These are phyloP conservation scores for Podospora conica DNA, from an alignment of 495 filamentous ascomycete genomes.

Conservation along the genomic window DNA sequence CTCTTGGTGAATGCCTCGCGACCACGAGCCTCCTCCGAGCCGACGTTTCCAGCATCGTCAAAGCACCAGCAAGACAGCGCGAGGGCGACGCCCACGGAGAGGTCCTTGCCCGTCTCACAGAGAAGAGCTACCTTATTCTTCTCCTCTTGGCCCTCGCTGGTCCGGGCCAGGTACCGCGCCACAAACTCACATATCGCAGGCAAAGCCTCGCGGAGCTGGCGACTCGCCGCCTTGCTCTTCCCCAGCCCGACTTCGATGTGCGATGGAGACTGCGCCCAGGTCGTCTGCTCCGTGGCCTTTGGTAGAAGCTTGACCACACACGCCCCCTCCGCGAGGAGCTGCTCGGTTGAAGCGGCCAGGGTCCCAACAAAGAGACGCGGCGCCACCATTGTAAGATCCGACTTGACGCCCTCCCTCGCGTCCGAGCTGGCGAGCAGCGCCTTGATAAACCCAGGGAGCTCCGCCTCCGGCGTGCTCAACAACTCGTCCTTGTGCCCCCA, in stretches of 20 bases:
- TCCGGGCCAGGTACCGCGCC: conserved; percentile 17
- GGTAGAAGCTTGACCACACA: conserved; percentile 30
- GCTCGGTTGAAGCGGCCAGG: conserved; percentile 17
- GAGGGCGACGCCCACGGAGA: conserved; percentile 45
- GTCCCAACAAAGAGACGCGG: conserved; percentile 28
- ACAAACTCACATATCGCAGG: conserved; percentile 49
- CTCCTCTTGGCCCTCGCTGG: neutral
- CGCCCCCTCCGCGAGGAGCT: conserved; percentile 7
- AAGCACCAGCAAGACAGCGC: conserved; percentile 40
- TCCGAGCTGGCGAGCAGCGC: conserved; percentile 37
- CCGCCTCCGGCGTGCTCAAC: conserved; percentile 53
- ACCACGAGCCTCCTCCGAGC: conserved; percentile 6
- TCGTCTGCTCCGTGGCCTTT: conserved; percentile 25
- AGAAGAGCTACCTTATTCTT: conserved; percentile 28
- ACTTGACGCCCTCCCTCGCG: conserved; percentile 8
- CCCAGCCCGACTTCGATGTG: conserved; percentile 59
- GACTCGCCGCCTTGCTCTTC: conserved; percentile 64
- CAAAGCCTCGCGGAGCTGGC: conserved; percentile 63
- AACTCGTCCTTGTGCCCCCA: conserved; percentile 61
- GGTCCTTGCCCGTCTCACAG: conserved; percentile 39
- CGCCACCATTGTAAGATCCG: conserved; percentile 33
- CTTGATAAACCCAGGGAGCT: conserved; percentile 58
- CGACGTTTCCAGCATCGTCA: conserved; percentile 28
- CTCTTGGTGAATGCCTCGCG: conserved; percentile 55
- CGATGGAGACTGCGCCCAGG: conserved; percentile 30